Evolutionary conservation across 805 yeast genomes (phyloP), one percentile per base, ranked within the genome.

Genomic region (Yarrowia deformans): DNA sequence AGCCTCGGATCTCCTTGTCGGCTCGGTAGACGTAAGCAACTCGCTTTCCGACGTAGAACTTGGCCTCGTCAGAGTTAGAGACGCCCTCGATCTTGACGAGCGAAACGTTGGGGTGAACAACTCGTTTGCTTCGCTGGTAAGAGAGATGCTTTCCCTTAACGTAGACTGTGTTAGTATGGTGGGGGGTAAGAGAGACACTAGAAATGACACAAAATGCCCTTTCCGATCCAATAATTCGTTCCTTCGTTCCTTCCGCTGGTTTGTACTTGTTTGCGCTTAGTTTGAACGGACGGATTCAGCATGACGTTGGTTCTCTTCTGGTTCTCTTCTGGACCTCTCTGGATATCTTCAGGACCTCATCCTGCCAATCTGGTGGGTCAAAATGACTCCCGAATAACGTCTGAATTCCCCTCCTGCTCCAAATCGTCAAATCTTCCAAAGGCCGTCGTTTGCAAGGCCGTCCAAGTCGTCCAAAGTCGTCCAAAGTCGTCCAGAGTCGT

Each of bases 61-160:
- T 90, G 79, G 99, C 98, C 75, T 94, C 99, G 82, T 91, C 89
- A 79, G 97, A 87, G 81, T 85, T 81, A 75, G 89, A 82, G 79
- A 95, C 99, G 85, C 97, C 97, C 87, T 95, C 99, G 81, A 94
- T 90, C 88, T 95, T 91, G 83, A 95, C 86, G 84, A 95, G 88
- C 75, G 99, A 95, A 79, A 91, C 91, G 87, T 91, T 90, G 84
- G 99, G 98, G 96, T 95, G 91, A 90, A 89, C 93, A 82, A 90
- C 91, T 84, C 88, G 88, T 93, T 95, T 95, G 79, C 98, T 93
- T 88, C 99, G 96, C 89, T 95, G 98, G 97, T 94, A 95, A 80
- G 98, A 93, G 82, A 95, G 83, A 90, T 95, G 99, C 90, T 94
- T 95, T 87, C 98, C 99, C 90, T 94, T 95, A 86, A 95, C 98